Percentiles rank a stretch among this genome's conserved stretches.
Conservation (phyloP, 2,329 filamentous ascomycete species). For the Nemania sp. region DNA sequence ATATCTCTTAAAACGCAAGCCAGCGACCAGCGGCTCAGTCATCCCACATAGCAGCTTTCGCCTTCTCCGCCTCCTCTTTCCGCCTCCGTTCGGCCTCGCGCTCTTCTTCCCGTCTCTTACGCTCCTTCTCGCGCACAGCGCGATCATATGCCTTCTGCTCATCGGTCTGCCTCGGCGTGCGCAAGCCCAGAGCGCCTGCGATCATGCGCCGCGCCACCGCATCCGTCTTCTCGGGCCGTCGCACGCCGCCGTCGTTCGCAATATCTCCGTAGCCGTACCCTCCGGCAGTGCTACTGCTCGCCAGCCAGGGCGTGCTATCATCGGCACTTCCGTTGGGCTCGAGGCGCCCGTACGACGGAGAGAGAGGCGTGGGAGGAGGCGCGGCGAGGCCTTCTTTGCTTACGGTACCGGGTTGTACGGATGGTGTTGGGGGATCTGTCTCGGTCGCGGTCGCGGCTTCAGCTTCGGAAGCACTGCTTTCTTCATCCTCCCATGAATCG, state of each 20-base stretch:
- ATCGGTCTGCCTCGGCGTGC: constrained; percentile 78
- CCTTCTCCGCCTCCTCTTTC: constrained; percentile 69
- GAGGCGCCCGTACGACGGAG: constrained; percentile 48
- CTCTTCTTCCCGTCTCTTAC: constrained; percentile 73
- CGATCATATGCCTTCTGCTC: constrained; percentile 87
- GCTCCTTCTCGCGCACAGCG: constrained; percentile 81
- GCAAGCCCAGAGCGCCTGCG: constrained; percentile 81
- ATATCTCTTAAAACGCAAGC: neutral
- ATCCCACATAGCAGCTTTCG: constrained; percentile 88
- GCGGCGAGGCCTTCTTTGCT: constrained; percentile 47
- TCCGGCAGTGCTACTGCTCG: constrained; percentile 14
- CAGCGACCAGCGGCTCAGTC: constrained; percentile 49
- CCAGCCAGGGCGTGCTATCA: constrained; percentile 19
- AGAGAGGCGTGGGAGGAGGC: constrained; percentile 70
- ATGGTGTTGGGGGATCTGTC: constrained; percentile 30
- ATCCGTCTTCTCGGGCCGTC: constrained; percentile 82
- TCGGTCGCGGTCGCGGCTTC: constrained; percentile 23
- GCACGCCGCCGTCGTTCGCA: constrained; percentile 14
- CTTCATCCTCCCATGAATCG: constrained; percentile 80
- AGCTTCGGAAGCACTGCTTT: constrained; percentile 49
- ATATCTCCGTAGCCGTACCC: constrained; percentile 5
- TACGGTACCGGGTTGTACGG: constrained; percentile 27
- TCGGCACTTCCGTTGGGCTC: neutral
- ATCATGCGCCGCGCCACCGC: constrained; percentile 90
- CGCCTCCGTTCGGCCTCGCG: constrained; percentile 63